Evolutionary conservation across 2,329 filamentous ascomycete genomes (phyloP), one percentile per base, ranked within the genome.

Genomic region (Cucurbitaria berberidis): DNA sequence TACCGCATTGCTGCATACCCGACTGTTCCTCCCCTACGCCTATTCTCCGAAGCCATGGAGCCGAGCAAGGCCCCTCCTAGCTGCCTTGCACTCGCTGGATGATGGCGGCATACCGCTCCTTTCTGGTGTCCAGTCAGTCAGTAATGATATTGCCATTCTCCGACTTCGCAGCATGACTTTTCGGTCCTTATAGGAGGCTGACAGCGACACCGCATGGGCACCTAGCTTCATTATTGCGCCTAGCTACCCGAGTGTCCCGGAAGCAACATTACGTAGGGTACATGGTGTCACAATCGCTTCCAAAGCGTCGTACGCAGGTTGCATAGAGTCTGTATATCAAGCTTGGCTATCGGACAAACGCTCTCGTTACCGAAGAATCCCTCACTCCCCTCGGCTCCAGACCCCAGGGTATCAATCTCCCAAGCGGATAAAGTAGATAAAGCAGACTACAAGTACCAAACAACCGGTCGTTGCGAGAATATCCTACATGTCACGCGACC

Each of bases 241-340:
- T 48, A 30, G 15, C 26, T 35, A 46, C 35, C 49, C 45, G 45
- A 41, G 22, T 16, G 2, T 10, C 46, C 29, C 50, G 44, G 48
- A n/a, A 42, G 11, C 10, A 34, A 44, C 41, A 44, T 53, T 39
- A 22, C 44, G 53, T 50, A 10, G 42, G 26, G 26, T 39, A 22
- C 44, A 56, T 50, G 8, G 42, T 32, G 26, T 45, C 21, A 21
- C 45, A 29, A 35, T 27, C 42, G 32, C n/a, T 47, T 29, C 40
- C 13, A 10, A n/a, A 30, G 35, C 24, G 11, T 39, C 35, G 30
- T 44, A 21, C 24, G 24, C 29, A 22, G 15, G 24, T 30, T 42
- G 40, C 40, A 42, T 24, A 22, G 36, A 24, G 8, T 39, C 11
- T 15, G 27, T 39, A 39, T 22, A 39, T 39, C 18, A 22, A n/a